A percentile compares a stretch with the other conserved stretches of the same genome.
phyloP scores from a whole-genome alignment of 1,284 basidiomycete genomes.

The Melampsora americana region DNA sequence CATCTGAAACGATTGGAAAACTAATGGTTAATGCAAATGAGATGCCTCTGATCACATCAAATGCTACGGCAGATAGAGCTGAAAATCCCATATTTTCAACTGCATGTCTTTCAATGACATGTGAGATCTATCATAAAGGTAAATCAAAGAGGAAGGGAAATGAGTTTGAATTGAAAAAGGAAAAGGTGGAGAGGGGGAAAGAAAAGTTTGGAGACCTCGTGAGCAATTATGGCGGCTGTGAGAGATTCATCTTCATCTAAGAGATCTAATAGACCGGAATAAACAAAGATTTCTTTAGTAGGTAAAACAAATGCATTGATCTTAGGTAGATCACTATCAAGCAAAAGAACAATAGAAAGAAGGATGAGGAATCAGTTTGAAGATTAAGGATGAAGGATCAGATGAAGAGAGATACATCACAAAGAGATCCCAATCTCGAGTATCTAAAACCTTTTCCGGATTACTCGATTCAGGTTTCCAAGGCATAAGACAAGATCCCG shows the following conservation, averaged over 20 bases:
- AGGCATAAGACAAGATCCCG: conserved; percentile 44
- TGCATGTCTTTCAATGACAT: conserved; percentile 58
- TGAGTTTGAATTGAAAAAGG: background rate
- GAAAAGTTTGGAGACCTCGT: conserved; percentile 54
- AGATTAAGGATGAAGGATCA: background rate
- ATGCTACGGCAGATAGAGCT: conserved; percentile 59
- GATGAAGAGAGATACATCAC: conserved; percentile 50
- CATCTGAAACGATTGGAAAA: conserved; percentile 56
- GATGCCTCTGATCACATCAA: conserved; percentile 59
- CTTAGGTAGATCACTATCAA: conserved; percentile 53
- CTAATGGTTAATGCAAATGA: conserved; percentile 59
- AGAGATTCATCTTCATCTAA: conserved; percentile 57
- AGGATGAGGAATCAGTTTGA: too few species aligned
- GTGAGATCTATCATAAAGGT: conserved; percentile 49
- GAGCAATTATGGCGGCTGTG: conserved; percentile 58
- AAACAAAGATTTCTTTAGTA: conserved; percentile 59
- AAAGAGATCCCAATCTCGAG: conserved; percentile 58
- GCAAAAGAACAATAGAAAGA: background rate
- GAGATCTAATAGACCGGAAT: conserved; percentile 58
- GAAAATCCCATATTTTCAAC: conserved; percentile 57
- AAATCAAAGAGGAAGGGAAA: conserved; percentile 24
- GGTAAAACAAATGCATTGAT: conserved; percentile 60
- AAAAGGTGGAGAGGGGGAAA: background rate
- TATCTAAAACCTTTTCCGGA: conserved; percentile 57
- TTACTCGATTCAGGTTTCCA: conserved; percentile 54